Conservation (phyloP, 1,284 basidiomycete genomes). For the Chalciporus piperatoides region DNA sequence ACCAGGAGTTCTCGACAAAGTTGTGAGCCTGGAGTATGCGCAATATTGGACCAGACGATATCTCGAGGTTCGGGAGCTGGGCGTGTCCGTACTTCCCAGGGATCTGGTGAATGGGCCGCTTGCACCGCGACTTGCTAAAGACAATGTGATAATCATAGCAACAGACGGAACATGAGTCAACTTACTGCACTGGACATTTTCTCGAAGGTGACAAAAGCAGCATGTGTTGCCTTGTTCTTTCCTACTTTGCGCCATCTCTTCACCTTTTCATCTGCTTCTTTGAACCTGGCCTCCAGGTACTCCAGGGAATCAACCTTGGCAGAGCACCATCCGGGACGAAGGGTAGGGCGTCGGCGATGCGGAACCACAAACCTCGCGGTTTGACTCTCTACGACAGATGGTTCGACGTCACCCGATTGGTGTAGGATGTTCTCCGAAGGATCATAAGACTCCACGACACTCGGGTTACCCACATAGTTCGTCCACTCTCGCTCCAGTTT, state of each 20-base stretch:
- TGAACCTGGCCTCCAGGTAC: conserved; percentile 75
- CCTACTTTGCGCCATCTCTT: conserved; percentile 60
- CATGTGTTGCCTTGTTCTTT: conserved; percentile 75
- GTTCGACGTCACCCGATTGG: conserved; percentile 46
- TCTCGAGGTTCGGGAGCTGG: conserved; percentile 94
- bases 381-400: conserved; percentile 45
- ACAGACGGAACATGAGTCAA: background rate
- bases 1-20: conserved; percentile 70
- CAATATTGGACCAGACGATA: conserved; percentile 91
- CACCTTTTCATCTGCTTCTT: conserved; percentile 76
- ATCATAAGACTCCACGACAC: conserved; percentile 69
- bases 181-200: conserved; percentile 87
- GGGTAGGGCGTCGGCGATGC: conserved; percentile 64
- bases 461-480: conserved; percentile 90
- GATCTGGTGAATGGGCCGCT: conserved; percentile 71
- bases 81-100: conserved; percentile 63
- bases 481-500: conserved; percentile 84
- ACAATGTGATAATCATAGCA: background rate
- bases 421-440: conserved; percentile 53
- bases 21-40: conserved; percentile 54
- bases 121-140: conserved; percentile 89
- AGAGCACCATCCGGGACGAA: conserved; percentile 65
- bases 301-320: conserved; percentile 82
- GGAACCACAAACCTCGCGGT: conserved; percentile 64
- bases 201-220: conserved; percentile 97